phyloP scores from a whole-genome alignment of 345 rosid genomes.

The Eucalyptus melliodora region DNA sequence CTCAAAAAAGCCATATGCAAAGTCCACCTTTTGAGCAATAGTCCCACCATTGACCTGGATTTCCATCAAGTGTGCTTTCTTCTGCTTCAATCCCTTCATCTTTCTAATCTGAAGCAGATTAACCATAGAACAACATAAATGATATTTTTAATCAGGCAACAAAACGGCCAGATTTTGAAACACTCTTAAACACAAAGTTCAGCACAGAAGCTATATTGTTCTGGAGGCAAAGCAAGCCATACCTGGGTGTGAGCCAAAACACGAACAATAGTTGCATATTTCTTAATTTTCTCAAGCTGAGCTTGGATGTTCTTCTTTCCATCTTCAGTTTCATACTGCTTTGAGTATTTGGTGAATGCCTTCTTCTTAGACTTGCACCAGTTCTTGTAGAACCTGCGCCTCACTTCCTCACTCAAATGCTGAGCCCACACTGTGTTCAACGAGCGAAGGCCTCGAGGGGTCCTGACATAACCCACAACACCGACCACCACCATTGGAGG shows the following conservation, averaged over 20 bases:
- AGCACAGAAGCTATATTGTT: background rate
- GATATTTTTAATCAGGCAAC: background rate
- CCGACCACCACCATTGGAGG: conserved; percentile 32
- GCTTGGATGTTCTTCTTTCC: conserved; percentile 30
- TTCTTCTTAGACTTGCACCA: conserved; percentile 15
- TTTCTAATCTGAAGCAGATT: conserved; percentile 47
- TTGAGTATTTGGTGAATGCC: background rate
- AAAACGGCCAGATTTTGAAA: background rate
- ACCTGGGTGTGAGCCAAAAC: conserved; percentile 86
- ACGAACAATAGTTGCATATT: conserved; percentile 51
- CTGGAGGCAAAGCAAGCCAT: background rate
- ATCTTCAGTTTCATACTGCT: conserved; percentile 8
- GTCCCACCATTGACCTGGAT: conserved; percentile 80
- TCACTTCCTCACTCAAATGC: conserved; percentile 28
- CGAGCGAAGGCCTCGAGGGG: conserved; percentile 26
- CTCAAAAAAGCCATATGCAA: conserved; percentile 74
- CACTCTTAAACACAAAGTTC: background rate
- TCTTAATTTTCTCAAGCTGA: conserved; percentile 78
- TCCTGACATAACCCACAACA: conserved; percentile 24
- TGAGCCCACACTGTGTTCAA: conserved; percentile 34
- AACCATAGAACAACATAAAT: background rate
- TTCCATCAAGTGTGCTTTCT: conserved; percentile 86
- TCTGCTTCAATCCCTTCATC: conserved; percentile 84
- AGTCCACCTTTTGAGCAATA: conserved; percentile 67
- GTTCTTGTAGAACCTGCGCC: conserved; percentile 26